Percentiles rank a stretch among this genome's conserved stretches.
Evolutionary conservation across 441 rosid species (phyloP).

Genomic region (Syzygium syzygioides): DNA sequence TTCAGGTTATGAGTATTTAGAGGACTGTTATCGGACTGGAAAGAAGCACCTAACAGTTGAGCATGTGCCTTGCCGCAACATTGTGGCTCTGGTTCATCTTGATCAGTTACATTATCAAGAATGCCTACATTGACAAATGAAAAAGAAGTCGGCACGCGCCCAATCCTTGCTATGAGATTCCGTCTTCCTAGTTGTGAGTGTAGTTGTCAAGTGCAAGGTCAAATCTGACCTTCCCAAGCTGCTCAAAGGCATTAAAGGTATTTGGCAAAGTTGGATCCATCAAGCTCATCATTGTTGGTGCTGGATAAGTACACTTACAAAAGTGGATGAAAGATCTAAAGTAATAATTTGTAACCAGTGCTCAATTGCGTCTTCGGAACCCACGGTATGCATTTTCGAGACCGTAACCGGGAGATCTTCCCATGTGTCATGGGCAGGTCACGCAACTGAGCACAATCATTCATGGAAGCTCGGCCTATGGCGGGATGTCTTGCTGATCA

Average conservation of each 20-base stretch:
- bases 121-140: conserved; percentile 47
- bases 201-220: conserved; percentile 39
- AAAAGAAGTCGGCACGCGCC: conserved; percentile 43
- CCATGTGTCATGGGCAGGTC: conserved; percentile 36
- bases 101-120: conserved; percentile 46
- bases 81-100: conserved; percentile 48
- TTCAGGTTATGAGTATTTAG: conserved; percentile 43
- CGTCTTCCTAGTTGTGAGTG: conserved; percentile 39
- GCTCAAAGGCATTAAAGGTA: conserved; percentile 40
- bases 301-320: conserved; percentile 39
- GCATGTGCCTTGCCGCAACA: conserved; percentile 59
- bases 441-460: conserved; percentile 43
- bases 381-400: conserved; percentile 37
- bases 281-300: conserved; percentile 44
- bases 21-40: conserved; percentile 64
- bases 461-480: conserved; percentile 44
- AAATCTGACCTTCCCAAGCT: conserved; percentile 46
- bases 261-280: conserved; percentile 46
- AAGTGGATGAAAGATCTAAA: conserved; percentile 38
- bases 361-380: conserved; percentile 33
- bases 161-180: conserved; percentile 45
- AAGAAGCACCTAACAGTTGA: conserved; percentile 54
- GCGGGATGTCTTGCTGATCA: conserved; percentile 41
- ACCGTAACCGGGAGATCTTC: conserved; percentile 36
- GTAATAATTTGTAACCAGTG: conserved; percentile 43